A percentile compares a stretch with the other conserved stretches of the same genome.
These are phyloP conservation scores for Suhomyces tanzawaensis DNA, from an alignment of 805 yeast genomes.

Conservation along the genomic window DNA sequence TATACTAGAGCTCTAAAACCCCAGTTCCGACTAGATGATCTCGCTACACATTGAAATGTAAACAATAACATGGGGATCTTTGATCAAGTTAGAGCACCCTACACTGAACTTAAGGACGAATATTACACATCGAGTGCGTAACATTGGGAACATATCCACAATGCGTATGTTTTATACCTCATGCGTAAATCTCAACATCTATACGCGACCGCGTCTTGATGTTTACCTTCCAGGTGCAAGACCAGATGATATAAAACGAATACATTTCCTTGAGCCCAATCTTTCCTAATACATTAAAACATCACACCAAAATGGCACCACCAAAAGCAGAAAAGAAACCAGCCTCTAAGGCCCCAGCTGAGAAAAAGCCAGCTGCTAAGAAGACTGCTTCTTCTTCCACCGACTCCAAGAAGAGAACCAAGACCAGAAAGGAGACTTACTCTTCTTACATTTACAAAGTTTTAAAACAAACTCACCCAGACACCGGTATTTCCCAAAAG, in stretches of 20 bases:
- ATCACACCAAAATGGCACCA: constrained; percentile 28
- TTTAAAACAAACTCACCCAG: constrained; percentile 40
- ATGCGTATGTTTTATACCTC: neutral
- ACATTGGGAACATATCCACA: neutral
- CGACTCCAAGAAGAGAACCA: constrained; percentile 34
- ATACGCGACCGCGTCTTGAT: too few species aligned
- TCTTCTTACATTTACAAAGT: constrained; percentile 39
- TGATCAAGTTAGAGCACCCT: too few species aligned
- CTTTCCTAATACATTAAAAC: neutral
- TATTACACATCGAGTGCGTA: neutral
- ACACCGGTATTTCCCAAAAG: constrained; percentile 39
- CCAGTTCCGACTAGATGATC: neutral
- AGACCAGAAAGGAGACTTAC: constrained; percentile 40
- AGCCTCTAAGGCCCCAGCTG: constrained; percentile 40
- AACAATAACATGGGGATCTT: too few species aligned
- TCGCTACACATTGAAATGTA: neutral
- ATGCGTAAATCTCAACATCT: constrained; percentile 1
- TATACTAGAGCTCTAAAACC: neutral
- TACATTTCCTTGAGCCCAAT: neutral
- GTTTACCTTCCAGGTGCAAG: too few species aligned
- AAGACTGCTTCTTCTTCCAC: constrained; percentile 31
- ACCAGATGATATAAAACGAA: neutral
- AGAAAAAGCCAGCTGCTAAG: constrained; percentile 40
- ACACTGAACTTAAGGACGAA: too few species aligned
- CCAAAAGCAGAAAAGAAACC: constrained; percentile 39